Conservation (phyloP, 345 rosid species). For the Carallia pectinifolia region DNA sequence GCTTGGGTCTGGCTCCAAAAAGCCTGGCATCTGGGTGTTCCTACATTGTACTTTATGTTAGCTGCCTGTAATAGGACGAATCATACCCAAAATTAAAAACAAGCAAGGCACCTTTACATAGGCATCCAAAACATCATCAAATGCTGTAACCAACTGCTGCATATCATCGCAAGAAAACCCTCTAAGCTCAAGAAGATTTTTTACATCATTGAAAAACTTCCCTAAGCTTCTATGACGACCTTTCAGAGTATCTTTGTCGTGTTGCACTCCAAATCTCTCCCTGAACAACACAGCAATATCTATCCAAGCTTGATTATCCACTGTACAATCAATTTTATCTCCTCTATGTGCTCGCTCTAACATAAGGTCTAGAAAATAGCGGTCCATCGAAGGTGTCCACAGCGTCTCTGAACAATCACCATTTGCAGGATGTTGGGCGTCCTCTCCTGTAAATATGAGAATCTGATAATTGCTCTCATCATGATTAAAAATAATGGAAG, state of each 20-base stretch:
- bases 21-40: conserved; percentile 37
- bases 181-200: conserved; percentile 32
- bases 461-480: neutral
- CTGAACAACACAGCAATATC: conserved; percentile 42
- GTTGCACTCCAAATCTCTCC: conserved; percentile 42
- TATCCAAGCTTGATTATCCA: conserved; percentile 36
- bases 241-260: conserved; percentile 36
- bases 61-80: conserved; percentile 2
- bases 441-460: conserved; percentile 31
- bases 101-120: conserved; percentile 13
- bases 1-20: conserved; percentile 23
- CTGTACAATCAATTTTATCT: conserved; percentile 22
- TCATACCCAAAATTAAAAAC: neutral
- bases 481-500: neutral
- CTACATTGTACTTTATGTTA: conserved; percentile 33
- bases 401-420: conserved; percentile 24
- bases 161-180: conserved; percentile 44
- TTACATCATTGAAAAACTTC: conserved; percentile 35
- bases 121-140: conserved; percentile 32
- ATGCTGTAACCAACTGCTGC: conserved; percentile 37
- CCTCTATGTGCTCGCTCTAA: conserved; percentile 39
- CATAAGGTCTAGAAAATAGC: conserved; percentile 50
- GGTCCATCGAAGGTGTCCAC: conserved; percentile 52
- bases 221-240: conserved; percentile 32
- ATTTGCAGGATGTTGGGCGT: conserved; percentile 19